A percentile compares a stretch with the other conserved stretches of the same genome.
Conservation (phyloP, 495 filamentous ascomycete genomes). For the Daldinia bambusicola region DNA sequence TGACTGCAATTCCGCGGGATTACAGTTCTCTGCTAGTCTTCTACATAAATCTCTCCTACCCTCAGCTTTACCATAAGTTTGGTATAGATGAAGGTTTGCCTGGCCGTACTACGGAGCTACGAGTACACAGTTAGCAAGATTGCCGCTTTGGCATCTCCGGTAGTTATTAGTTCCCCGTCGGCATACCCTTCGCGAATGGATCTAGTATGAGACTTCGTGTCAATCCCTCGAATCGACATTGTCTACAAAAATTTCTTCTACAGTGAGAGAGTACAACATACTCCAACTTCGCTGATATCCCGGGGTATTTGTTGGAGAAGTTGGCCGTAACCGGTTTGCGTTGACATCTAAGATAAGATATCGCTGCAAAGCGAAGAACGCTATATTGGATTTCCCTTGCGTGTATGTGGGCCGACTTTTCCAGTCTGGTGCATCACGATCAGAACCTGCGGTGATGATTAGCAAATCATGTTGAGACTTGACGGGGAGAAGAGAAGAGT, state of each 20-base stretch:
- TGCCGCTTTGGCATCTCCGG: conserved; percentile 31
- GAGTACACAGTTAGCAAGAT: conserved; percentile 32
- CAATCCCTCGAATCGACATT: conserved; percentile 14
- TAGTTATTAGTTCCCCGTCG: neutral
- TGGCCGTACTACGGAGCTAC: conserved; percentile 19
- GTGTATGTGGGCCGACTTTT: neutral
- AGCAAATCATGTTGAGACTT: conserved; percentile 7
- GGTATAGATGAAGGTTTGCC: neutral
- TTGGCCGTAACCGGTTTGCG: conserved; percentile 16
- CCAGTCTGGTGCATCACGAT: neutral
- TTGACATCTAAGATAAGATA: conserved; percentile 1
- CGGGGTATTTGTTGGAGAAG: conserved; percentile 7
- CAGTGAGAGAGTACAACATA: conserved; percentile 2
- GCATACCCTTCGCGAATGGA: conserved; percentile 4
- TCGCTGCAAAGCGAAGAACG: conserved; percentile 3
- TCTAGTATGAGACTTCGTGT: conserved; percentile 11
- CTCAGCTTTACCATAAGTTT: conserved; percentile 16
- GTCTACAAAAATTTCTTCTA: conserved; percentile 4
- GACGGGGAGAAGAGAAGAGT: neutral
- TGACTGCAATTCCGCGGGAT: conserved; percentile 38
- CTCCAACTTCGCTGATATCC: conserved; percentile 18
- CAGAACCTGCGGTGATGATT: conserved; percentile 32
- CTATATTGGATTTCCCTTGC: neutral
- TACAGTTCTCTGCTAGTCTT: conserved; percentile 27
- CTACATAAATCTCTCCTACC: conserved; percentile 16